Evolutionary conservation across 176 grass and related monocot species (phyloP), one percentile per base, ranked within the genome.

Genomic region (Neostapfia colusana): DNA sequence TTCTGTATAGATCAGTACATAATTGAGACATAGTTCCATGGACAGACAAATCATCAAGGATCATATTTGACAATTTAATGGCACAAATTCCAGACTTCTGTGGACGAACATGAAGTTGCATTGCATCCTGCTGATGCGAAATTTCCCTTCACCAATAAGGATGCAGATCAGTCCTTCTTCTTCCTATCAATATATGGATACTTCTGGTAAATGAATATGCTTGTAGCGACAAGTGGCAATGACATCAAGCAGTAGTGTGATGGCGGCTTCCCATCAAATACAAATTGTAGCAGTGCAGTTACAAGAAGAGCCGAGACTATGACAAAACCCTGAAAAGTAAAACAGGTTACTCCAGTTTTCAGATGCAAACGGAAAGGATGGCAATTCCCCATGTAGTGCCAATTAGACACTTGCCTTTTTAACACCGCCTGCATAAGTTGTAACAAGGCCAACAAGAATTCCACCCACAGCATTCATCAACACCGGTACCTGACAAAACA

Each of bases 161-260:
- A 83, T 50, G 21, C 21, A 73, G 64, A 86, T 86, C 74, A 84
- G 67, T 92, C 91, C 83, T 99, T 88, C 85, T 99, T 95, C 95
- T 95, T 95, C 46, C 45, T 70, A 65, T 85, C 87, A 79, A 76
- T 59, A 73, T 99, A 90, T 27, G 95, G 95, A 86, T 95, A 90
- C 69, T 95, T 99, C 79, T 99, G 95, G 87, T 95, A 99, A 80
- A 99, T 90, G 85, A 94, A 94, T 64, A 99, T 99, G 85, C 95
- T 99, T 76, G 57, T 61, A 46, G 80, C 88, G 28, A 95, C 95
- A 56, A 99, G 89, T 63, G 91, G 91, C 28, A 95, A 71, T 34
- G 95, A 89, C 11, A 84, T 69, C 11, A 99, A 67, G 80, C 95
- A 99, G 58, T 95, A 88, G 7, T 83, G 45, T 18, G 95, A 99